Percentiles rank a stretch among this genome's conserved stretches.
phyloP scores from a whole-genome alignment of 768 basidiomycete species.

The Lactifluus volemus region DNA sequence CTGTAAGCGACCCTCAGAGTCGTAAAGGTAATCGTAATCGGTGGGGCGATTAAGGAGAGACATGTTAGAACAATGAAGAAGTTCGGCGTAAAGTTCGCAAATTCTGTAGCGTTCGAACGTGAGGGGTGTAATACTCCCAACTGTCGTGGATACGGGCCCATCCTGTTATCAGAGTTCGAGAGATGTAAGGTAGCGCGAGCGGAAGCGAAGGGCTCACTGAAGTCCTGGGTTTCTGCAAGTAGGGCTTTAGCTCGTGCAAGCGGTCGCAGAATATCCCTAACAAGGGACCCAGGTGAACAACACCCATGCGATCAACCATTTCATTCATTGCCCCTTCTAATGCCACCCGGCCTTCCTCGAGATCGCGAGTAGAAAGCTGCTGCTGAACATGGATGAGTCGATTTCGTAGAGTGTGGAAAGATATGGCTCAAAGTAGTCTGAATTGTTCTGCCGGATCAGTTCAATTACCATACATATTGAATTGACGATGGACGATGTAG shows the following conservation, averaged over 20 bases:
- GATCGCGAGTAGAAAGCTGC: constrained; percentile 39
- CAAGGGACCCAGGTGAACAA: constrained; percentile 84
- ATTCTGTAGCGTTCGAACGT: constrained; percentile 95
- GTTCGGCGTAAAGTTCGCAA: constrained; percentile 93
- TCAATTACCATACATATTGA: constrained; percentile 88
- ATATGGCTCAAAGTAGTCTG: constrained; percentile 97
- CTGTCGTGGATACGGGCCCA: constrained; percentile 60
- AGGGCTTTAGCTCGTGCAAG: constrained; percentile 59
- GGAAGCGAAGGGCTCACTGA: constrained; percentile 41
- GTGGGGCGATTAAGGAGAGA: constrained; percentile 78
- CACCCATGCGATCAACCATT: constrained; percentile 76
- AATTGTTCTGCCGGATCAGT: constrained; percentile 94
- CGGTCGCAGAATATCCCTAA: constrained; percentile 64
- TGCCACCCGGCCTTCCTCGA: constrained; percentile 54
- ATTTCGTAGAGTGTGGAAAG: constrained; percentile 92
- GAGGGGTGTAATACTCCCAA: constrained; percentile 68
- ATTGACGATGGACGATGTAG: constrained; percentile 74
- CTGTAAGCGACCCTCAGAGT: constrained; percentile 71
- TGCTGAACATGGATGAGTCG: constrained; percentile 84
- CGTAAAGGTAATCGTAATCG: constrained; percentile 65
- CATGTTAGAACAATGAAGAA: constrained; percentile 98
- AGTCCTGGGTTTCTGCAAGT: constrained; percentile 65
- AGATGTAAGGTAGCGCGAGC: background rate
- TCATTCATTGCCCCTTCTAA: constrained; percentile 68
- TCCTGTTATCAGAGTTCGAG: constrained; percentile 34